Evolutionary conservation across 768 basidiomycete species (phyloP), one percentile per base, ranked within the genome.

Genomic region (Kwoniella shandongensis): DNA sequence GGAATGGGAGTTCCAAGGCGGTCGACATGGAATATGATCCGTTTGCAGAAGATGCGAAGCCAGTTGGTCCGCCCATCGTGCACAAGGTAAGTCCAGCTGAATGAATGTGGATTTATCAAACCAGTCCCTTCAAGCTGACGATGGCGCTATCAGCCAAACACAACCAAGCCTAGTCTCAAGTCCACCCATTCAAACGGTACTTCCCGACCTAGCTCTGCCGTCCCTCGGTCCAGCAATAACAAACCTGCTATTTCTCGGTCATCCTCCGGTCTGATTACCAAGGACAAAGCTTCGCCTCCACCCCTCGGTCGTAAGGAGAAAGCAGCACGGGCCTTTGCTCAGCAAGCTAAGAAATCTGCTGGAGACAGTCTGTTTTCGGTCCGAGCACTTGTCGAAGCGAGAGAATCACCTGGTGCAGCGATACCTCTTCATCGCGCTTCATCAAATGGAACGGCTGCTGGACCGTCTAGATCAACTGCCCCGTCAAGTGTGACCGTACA

Each of bases 31-130:
- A 63, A 15, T 72, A 68, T 41, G 48, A 72, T 53, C 70, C 70
- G 1, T 72, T 72, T 53, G 70, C 67, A 17, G 70, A 72, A 46
- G 70, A 69, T 49, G 70, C 40, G 26, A 49, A 57, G 44, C 39
- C 39, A n/a, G 22, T 23, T 17, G 22, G 22, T 42, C 26, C 44
- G 41, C 30, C 48, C 5, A 11, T 23, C 5, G 41, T 29, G 4
- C 17, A 38, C 29, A 58, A 58, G 56, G 56, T 58, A 29, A 15
- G 56, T 51, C 20, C 1, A 29, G 20, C 12, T 27, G n/a, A n/a
- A 30, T 13, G 18, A 25, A 41, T 26, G 40, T 26, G n/a, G n/a
- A n/a, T n/a, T n/a, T n/a, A n/a, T n/a, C n/a, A n/a, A n/a, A n/a
- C n/a, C 15, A 15, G 17, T 25, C 12, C 11, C 27, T 22, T 26